Evolutionary conservation across 2,329 filamentous ascomycete species (phyloP).

Genomic region (Rhynchosporium graminicola): DNA sequence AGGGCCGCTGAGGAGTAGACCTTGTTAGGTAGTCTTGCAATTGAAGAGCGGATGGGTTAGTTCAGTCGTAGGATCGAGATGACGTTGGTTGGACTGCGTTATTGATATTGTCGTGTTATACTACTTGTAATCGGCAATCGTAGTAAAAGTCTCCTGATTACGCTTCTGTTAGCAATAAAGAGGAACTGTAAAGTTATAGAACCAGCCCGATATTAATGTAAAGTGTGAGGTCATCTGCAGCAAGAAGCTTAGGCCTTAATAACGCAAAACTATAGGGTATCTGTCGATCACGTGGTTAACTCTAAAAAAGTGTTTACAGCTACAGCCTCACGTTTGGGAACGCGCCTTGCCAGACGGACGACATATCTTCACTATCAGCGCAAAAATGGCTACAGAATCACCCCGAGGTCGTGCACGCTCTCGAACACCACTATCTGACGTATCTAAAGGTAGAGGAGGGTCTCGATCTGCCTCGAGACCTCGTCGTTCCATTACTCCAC

Average conservation of each 20-base stretch:
- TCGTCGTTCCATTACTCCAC: slow-evolving; percentile 38
- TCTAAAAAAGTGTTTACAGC: neutral
- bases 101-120: no score
- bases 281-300: no score
- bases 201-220: no score
- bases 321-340: slow-evolving; percentile 1
- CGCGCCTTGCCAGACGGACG: neutral
- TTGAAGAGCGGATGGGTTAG: neutral
- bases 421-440: slow-evolving; percentile 38
- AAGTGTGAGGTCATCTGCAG: no score
- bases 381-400: slow-evolving; percentile 34
- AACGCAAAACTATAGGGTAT: no score
- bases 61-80: neutral
- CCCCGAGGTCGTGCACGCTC: slow-evolving; percentile 34
- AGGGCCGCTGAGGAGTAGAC: no score
- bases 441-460: slow-evolving; percentile 27
- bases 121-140: no score
- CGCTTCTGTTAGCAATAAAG: no score
- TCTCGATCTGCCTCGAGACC: slow-evolving; percentile 35
- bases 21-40: neutral
- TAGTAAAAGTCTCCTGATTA: no score
- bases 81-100: neutral
- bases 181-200: no score
- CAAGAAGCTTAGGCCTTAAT: no score
- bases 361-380: slow-evolving; percentile 1